phyloP scores from a whole-genome alignment of 257 asterid species.

The Perilla frutescens region DNA sequence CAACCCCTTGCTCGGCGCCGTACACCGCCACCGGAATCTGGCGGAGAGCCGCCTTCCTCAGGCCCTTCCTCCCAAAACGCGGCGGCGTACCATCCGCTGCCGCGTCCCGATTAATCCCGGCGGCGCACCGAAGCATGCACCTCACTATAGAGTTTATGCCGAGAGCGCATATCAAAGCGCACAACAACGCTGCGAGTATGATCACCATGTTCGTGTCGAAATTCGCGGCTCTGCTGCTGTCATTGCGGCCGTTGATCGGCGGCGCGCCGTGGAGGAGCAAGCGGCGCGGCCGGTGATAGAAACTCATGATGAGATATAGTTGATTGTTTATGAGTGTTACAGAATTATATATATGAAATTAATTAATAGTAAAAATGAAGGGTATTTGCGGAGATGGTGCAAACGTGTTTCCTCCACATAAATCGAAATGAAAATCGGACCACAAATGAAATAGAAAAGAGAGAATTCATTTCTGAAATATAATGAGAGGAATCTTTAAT shows the following conservation, averaged over 20 bases:
- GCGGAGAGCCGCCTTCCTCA: conserved; percentile 58
- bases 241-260: conserved; percentile 41
- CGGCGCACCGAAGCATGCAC: conserved; percentile 58
- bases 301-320: conserved; percentile 37
- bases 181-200: conserved; percentile 70
- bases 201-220: conserved; percentile 80
- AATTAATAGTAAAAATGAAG: not conserved
- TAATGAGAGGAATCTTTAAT: conserved; percentile 27
- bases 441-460: conserved; percentile 57
- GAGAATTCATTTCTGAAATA: conserved; percentile 46
- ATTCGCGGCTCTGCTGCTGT: conserved; percentile 53
- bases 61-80: conserved; percentile 52
- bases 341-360: not conserved
- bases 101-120: conserved; percentile 43
- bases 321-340: too few species aligned
- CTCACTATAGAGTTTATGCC: conserved; percentile 67
- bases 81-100: conserved; percentile 34
- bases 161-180: conserved; percentile 73
- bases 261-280: conserved; percentile 47
- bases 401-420: conserved; percentile 26
- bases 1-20: conserved; percentile 46
- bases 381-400: not conserved
- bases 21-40: conserved; percentile 67
- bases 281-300: conserved; percentile 48
- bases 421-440: conserved; percentile 52